Evolutionary conservation across 768 basidiomycete species (phyloP).

Genomic region (Boletales sp.): DNA sequence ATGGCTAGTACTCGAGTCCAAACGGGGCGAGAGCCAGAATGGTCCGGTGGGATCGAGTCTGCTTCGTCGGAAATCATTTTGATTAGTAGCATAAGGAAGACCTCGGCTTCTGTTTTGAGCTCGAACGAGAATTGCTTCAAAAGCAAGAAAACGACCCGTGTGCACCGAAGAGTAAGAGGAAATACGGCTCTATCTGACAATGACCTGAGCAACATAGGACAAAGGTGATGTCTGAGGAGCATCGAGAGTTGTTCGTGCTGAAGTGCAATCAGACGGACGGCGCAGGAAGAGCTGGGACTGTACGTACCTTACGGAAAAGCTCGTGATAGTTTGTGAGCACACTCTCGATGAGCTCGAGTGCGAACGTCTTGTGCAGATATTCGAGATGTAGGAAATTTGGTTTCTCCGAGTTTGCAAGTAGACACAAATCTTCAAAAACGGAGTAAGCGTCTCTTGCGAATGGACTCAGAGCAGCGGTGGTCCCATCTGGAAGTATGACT

Average conservation of each 20-base stretch:
- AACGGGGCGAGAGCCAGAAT: slow-evolving; percentile 44
- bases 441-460: slow-evolving; percentile 83
- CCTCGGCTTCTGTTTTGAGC: slow-evolving; percentile 79
- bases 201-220: slow-evolving; percentile 82
- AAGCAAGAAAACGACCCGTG: slow-evolving; percentile 89
- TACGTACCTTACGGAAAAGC: slow-evolving; percentile 73
- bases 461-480: slow-evolving; percentile 58
- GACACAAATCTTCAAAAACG: slow-evolving; percentile 89
- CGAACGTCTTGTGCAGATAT: slow-evolving; percentile 87
- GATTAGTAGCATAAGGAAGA: slow-evolving; percentile 76
- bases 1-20: slow-evolving; percentile 93
- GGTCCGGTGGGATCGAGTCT: slow-evolving; percentile 26
- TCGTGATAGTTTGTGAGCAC: slow-evolving; percentile 89
- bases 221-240: slow-evolving; percentile 86
- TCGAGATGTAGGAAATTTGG: slow-evolving; percentile 81
- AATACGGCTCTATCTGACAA: slow-evolving; percentile 82
- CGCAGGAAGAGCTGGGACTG: background rate
- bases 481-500: slow-evolving; percentile 65
- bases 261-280: slow-evolving; percentile 1
- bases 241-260: slow-evolving; percentile 82
- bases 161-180: slow-evolving; percentile 85
- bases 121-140: slow-evolving; percentile 87
- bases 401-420: slow-evolving; percentile 79
- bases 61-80: slow-evolving; percentile 57
- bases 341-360: slow-evolving; percentile 95